Percentiles rank a stretch among this genome's conserved stretches.
Conservation (phyloP, 2,329 filamentous ascomycete species). For the Fusarium temperatum region DNA sequence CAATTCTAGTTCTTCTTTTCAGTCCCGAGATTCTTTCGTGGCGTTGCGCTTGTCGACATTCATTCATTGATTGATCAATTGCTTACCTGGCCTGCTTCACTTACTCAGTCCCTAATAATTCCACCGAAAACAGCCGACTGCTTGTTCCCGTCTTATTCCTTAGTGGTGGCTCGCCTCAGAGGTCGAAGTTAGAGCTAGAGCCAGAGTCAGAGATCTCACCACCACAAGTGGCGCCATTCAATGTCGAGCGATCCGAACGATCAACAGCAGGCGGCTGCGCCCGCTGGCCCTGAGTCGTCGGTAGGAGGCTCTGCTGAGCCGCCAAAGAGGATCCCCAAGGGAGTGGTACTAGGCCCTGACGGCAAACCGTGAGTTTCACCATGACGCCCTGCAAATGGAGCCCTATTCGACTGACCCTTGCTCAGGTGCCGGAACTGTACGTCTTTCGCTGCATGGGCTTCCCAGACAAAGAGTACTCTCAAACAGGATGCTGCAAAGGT, state of each 20-base stretch:
- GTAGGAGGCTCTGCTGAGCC: constrained; percentile 43
- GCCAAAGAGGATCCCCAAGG: constrained; percentile 70
- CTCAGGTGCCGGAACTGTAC: constrained; percentile 47
- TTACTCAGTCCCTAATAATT: not conserved
- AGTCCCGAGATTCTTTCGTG: constrained; percentile 1
- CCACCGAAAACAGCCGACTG: constrained; percentile 3
- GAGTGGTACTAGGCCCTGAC: constrained; percentile 79
- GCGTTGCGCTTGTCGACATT: not conserved
- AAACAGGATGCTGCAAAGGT: constrained; percentile 46
- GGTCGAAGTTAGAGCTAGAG: not conserved
- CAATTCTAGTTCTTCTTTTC: not conserved
- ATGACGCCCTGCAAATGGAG: constrained; percentile 13
- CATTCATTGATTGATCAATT: not conserved
- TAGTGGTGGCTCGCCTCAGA: not conserved
- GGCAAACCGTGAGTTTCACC: constrained; percentile 77
- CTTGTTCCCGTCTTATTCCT: constrained; percentile 9
- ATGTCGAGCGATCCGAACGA: constrained; percentile 43
- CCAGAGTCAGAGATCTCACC: constrained; percentile 12
- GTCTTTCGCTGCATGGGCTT: constrained; percentile 58
- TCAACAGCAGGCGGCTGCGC: constrained; percentile 34
- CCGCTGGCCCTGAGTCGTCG: constrained; percentile 31
- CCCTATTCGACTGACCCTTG: constrained; percentile 24
- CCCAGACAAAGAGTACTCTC: constrained; percentile 58
- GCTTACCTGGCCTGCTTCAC: not conserved
- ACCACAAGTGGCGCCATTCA: constrained; percentile 27